Evolutionary conservation across 371 early-diverging fungal species (phyloP), one percentile per base, ranked within the genome.

Genomic region (Batrachochytrium dendrobatidis): DNA sequence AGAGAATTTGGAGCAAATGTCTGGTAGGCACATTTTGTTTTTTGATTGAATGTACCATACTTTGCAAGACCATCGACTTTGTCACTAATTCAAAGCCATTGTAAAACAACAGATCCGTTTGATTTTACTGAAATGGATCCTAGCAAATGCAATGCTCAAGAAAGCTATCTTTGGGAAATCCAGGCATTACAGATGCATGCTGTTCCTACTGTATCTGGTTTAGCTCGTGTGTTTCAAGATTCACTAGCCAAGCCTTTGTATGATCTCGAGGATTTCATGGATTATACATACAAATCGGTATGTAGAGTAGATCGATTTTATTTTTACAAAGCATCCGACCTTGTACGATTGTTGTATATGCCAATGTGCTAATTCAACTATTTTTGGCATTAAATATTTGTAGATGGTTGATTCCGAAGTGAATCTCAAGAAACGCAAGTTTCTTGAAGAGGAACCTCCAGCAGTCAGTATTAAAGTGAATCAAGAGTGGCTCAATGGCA

Each of bases 91-190:
- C 5, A 15, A n/a, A 15, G 39, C n/a, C 15, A 15, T 12, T 6
- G 17, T 51, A 32, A 17, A 53, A n/a, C 32, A 6, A 39, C 20
- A 24, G 97, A 96, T 64, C 81, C 83, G 1, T 96, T 83, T 63
- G 66, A 77, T 48, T 72, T 81, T 55, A 62, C 74, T 2, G 84
- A 86, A 56, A 49, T 63, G 4, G 85, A 94, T 64, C 94, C 92
- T 7, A 83, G 83, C 60, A 82, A 90, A 59, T 81, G 78, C 58
- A 69, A 76, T n/a, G 95, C 95, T 0, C 61, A 92, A 3, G 83
- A 90, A 29, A 90, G 90, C 59, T 92, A 90, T 7, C 71, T 96
- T 53, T 96, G 97, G 97, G 97, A 96, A 69, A 56, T 96, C 24
- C 61, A 59, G 74, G 82, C 90, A 0, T 71, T 95, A 34, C 79